phyloP scores from a whole-genome alignment of 2,329 filamentous ascomycete genomes.

The Amesomyces nigricolor region DNA sequence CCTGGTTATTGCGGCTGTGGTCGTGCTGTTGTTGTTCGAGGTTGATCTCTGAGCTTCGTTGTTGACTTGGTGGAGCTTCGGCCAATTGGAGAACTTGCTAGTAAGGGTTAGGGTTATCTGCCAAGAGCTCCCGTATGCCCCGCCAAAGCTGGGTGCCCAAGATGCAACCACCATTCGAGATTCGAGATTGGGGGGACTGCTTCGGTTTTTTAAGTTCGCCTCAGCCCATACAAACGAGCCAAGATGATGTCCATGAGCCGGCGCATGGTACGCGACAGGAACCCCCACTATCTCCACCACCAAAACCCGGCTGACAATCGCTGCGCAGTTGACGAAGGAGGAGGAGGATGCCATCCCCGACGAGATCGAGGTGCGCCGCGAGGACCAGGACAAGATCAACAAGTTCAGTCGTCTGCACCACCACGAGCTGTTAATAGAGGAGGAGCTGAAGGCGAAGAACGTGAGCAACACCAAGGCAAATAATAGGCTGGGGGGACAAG shows the following conservation, averaged over 20 bases:
- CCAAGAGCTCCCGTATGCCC: background rate
- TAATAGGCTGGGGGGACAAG: background rate
- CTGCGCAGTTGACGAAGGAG: slow-evolving; percentile 75
- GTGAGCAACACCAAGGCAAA: slow-evolving; percentile 38
- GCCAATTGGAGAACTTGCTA: slow-evolving; percentile 21
- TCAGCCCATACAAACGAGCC: background rate
- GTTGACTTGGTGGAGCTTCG: slow-evolving; percentile 8
- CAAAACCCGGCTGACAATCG: background rate
- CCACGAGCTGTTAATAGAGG: slow-evolving; percentile 70
- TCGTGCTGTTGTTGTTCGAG: background rate
- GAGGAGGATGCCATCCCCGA: slow-evolving; percentile 75
- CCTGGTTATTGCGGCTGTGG: background rate
- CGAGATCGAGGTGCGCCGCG: slow-evolving; percentile 88
- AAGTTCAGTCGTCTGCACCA: slow-evolving; percentile 92
- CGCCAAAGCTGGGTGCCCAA: background rate
- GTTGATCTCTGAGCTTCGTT: slow-evolving; percentile 3
- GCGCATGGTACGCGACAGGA: slow-evolving; percentile 12
- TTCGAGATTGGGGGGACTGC: background rate
- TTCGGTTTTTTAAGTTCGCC: background rate
- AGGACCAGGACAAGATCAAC: slow-evolving; percentile 99
- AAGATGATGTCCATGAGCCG: slow-evolving; percentile 16
- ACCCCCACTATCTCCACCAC: background rate
- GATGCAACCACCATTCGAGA: background rate
- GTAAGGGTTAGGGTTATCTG: slow-evolving; percentile 1
- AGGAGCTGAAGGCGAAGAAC: slow-evolving; percentile 72